These are phyloP conservation scores for Venturia effusa DNA, from an alignment of 2,329 filamentous ascomycete species.

Conservation along the genomic window DNA sequence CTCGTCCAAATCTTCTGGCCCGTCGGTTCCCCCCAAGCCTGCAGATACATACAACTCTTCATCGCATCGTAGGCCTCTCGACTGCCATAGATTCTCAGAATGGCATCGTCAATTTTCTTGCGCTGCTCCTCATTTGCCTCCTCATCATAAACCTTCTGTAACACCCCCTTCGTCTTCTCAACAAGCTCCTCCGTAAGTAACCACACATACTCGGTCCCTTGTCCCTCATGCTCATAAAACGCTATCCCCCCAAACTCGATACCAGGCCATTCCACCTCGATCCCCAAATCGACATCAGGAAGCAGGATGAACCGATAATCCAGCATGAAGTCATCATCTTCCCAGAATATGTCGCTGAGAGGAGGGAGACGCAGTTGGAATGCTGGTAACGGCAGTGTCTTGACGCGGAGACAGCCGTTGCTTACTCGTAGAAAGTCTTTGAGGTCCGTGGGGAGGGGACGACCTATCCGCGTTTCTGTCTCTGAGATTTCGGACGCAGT, in stretches of 20 bases:
- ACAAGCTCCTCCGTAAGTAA: not conserved
- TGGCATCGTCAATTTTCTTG: not conserved
- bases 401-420: not conserved
- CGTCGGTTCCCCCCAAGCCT: not conserved
- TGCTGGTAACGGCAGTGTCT: not conserved
- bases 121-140: not conserved
- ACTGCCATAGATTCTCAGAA: not conserved
- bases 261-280: not conserved
- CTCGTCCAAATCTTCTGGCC: not conserved
- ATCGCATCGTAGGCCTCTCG: not conserved
- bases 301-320: not conserved
- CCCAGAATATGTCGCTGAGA: not conserved
- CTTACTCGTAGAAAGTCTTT: not conserved
- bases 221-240: not conserved
- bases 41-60: not conserved
- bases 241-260: not conserved
- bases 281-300: not conserved
- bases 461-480: not conserved
- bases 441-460: not conserved
- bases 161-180: not conserved
- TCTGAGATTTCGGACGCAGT: not conserved
- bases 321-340: not conserved
- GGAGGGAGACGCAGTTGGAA: not conserved
- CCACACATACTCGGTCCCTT: not conserved
- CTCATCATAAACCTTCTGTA: not conserved